These are phyloP conservation scores for Podaxis sp. DNA, from an alignment of 768 basidiomycete species.

Conservation along the genomic window DNA sequence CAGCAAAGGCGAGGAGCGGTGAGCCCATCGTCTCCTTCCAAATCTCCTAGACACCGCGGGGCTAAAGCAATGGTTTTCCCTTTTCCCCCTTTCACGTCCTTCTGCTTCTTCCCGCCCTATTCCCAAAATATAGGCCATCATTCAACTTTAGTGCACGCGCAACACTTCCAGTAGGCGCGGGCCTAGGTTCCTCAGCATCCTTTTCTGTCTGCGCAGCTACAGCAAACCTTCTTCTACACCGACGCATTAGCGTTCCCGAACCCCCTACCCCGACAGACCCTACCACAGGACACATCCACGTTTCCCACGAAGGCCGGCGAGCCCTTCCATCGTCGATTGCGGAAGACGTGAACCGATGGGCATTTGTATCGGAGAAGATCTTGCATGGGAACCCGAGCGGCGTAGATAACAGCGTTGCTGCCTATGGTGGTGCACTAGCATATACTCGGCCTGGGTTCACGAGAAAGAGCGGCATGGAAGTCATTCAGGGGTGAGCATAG, in stretches of 20 bases:
- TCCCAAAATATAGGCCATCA: conserved; percentile 47
- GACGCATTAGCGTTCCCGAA: conserved; percentile 58
- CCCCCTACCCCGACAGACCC: conserved; percentile 43
- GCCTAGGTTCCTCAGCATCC: conserved; percentile 95
- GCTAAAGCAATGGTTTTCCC: conserved; percentile 1
- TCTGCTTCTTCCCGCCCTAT: conserved; percentile 15
- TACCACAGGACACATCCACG: conserved; percentile 46
- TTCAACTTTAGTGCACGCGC: conserved; percentile 82
- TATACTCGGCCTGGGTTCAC: conserved; percentile 82
- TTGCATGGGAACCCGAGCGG: conserved; percentile 97
- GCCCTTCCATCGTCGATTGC: conserved; percentile 61
- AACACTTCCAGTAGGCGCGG: conserved; percentile 90
- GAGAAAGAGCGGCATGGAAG: conserved; percentile 77
- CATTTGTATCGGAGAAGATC: conserved; percentile 93
- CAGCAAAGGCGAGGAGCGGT: conserved; percentile 53
- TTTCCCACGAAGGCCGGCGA: conserved; percentile 62
- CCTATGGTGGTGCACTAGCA: conserved; percentile 87
- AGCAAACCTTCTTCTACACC: conserved; percentile 70
- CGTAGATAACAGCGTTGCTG: conserved; percentile 92
- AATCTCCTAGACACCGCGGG: conserved; percentile 8
- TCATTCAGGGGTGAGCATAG: conserved; percentile 73
- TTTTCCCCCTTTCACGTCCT: conserved; percentile 15
- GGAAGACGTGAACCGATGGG: conserved; percentile 86
- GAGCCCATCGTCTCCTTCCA: conserved; percentile 20
- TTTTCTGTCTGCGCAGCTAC: conserved; percentile 87